A percentile compares a stretch with the other conserved stretches of the same genome.
Conservation (phyloP, 1,139 yeast genomes). For the Yamadazyma conglobata region DNA sequence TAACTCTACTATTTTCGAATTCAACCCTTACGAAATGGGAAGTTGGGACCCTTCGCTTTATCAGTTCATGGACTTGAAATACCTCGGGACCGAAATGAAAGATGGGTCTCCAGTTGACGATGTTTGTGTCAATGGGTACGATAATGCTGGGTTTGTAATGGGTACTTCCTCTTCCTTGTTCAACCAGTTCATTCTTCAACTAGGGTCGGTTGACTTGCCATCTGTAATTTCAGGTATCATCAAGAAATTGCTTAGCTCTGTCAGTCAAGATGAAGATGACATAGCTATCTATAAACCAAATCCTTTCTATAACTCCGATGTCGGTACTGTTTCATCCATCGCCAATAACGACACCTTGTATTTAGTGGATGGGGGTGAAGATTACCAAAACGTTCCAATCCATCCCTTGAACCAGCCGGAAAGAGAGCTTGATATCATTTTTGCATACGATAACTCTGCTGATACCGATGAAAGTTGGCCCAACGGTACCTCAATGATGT, state of each 20-base stretch:
- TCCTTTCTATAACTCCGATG: constrained; percentile 49
- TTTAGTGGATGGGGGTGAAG: constrained; percentile 46
- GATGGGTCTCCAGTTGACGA: constrained; percentile 50
- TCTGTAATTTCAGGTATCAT: constrained; percentile 45
- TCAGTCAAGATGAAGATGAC: constrained; percentile 42
- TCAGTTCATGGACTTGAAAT: constrained; percentile 65
- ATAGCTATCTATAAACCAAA: constrained; percentile 49
- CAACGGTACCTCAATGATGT: constrained; percentile 34
- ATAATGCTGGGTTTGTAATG: constrained; percentile 78
- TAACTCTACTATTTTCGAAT: constrained; percentile 75
- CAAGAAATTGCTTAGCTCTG: constrained; percentile 40
- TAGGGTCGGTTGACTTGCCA: constrained; percentile 56
- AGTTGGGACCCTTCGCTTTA: constrained; percentile 81
- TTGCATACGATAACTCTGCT: constrained; percentile 48
- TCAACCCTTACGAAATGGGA: constrained; percentile 81
- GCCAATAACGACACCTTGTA: constrained; percentile 34
- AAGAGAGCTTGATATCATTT: constrained; percentile 39
- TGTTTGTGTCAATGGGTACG: constrained; percentile 65
- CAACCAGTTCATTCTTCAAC: constrained; percentile 66
- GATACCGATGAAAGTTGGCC: constrained; percentile 45
- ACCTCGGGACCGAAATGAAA: constrained; percentile 65
- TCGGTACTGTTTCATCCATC: constrained; percentile 29
- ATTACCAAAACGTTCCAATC: constrained; percentile 39
- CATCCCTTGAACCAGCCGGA: constrained; percentile 38
- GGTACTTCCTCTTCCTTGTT: constrained; percentile 84